phyloP scores from a whole-genome alignment of 352 stramenopile genomes.

The Phytophthora pisi region DNA sequence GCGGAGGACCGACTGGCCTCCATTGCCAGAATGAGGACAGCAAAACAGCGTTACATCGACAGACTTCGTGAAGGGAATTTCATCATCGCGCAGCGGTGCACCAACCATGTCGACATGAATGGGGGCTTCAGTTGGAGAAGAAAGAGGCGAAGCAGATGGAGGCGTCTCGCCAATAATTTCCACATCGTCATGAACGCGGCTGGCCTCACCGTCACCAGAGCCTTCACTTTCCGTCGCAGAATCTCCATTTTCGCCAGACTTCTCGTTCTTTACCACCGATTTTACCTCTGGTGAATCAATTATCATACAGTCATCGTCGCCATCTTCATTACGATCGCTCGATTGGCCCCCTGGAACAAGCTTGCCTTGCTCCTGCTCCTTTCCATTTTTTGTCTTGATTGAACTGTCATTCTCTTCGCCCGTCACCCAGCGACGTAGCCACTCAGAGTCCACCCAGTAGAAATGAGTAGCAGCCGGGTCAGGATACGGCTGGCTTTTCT shows the following conservation, averaged over 20 bases:
- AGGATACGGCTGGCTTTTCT: conserved; percentile 53
- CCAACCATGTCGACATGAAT: conserved; percentile 6
- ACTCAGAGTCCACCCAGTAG: conserved; percentile 77
- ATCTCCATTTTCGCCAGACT: conserved; percentile 14
- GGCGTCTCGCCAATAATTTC: conserved; percentile 16
- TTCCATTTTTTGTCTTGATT: not conserved
- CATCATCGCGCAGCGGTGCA: conserved; percentile 28
- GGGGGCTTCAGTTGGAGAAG: not conserved
- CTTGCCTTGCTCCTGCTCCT: conserved; percentile 8
- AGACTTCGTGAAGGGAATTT: conserved; percentile 60
- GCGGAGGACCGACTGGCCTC: conserved; percentile 10
- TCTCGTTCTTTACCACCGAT: conserved; percentile 1
- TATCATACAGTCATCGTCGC: conserved; percentile 28
- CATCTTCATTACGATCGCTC: conserved; percentile 16
- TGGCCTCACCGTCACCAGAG: conserved; percentile 12
- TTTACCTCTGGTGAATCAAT: conserved; percentile 21
- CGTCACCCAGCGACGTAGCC: conserved; percentile 68
- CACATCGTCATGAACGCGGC: conserved; percentile 12
- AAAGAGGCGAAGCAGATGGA: conserved; percentile 9
- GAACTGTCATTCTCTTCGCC: conserved; percentile 48
- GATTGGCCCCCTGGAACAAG: conserved; percentile 5
- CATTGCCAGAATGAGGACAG: conserved; percentile 47
- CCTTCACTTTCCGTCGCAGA: conserved; percentile 26
- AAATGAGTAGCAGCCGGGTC: conserved; percentile 41
- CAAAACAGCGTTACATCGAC: conserved; percentile 58